Base-by-base conservation (phyloP, 2,329 filamentous ascomycete species). In the Aspergillus piperis region DNA sequence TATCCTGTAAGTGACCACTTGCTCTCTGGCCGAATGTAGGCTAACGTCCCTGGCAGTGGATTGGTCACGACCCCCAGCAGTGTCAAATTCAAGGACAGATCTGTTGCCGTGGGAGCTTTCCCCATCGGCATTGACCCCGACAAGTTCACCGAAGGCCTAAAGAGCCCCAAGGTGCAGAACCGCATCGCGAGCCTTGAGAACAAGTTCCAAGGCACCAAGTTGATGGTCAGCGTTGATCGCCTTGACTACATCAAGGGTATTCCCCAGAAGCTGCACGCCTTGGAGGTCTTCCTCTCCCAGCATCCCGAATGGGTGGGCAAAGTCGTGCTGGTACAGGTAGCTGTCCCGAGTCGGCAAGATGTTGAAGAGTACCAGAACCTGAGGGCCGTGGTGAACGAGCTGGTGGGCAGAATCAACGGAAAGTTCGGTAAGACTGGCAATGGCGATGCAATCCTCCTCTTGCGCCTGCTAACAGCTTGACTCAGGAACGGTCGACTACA, bases 211-310 rank as follows among this genome's bases (percentile, higher is more conserved):
- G 94, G 93, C 49, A 91, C 96, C 69, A 97, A 97, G 81, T 85
- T 98, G 66, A 96, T 99, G 69, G 94, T 98, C 41, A 94, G 95
- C 64, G 95, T 98, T 54, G 95, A 99, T 75, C 90, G 95, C 53
- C 85, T 98, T 54, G 95, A 99, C 78, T 98, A 99, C 79, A 98
- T 98, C 86, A 98, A 98, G 80, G 95, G 95, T 65, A 93, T 99
- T 10, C 95, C 95, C 0, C 95, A 99, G 78, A 99, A 99, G 77
- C 83, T 99, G 8, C 95, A 98, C 72, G 94, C 95, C 2, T 86
- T 98, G 48, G 95, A 99, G 76, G 92, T 98, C 5, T 98, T 99
- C 81, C 82, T 99, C 36, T 96, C 92, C 0, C 93, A 98, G 71
- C 92, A 99, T 70, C 95, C 95, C 0, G 94, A 98, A 76, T 97